Evolutionary conservation across 768 basidiomycete species (phyloP).

Genomic region (Leccinum rimulosum): DNA sequence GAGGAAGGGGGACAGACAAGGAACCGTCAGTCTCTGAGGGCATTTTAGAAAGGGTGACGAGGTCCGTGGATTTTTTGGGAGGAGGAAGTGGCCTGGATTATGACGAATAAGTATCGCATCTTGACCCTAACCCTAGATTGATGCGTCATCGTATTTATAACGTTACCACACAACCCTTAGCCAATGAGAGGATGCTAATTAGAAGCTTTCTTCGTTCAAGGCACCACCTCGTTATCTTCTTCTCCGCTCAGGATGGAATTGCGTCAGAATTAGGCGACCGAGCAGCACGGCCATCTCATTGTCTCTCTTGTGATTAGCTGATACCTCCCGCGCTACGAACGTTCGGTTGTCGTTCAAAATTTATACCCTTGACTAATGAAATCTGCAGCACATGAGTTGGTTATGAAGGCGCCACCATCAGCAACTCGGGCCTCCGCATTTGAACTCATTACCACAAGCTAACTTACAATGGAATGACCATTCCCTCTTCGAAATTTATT

Average conservation of each 20-base stretch:
- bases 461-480: neutral
- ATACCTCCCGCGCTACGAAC: neutral
- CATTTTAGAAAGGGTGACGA: constrained; percentile 12
- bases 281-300: neutral
- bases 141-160: neutral
- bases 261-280: neutral
- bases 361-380: neutral
- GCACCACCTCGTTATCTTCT: neutral
- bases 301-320: neutral
- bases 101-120: neutral
- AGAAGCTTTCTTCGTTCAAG: constrained; percentile 4
- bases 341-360: neutral
- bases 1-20: constrained; percentile 21
- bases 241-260: neutral
- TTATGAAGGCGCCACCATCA: neutral
- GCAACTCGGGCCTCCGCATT: neutral
- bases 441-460: neutral
- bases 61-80: neutral
- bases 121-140: constrained; percentile 15
- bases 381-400: neutral
- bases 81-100: neutral
- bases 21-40: constrained; percentile 14
- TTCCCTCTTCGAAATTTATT: neutral
- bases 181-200: constrained; percentile 18
- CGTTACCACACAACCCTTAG: neutral